Base-by-base conservation (phyloP, 345 rosid genomes). In the Lepidium africanum region DNA sequence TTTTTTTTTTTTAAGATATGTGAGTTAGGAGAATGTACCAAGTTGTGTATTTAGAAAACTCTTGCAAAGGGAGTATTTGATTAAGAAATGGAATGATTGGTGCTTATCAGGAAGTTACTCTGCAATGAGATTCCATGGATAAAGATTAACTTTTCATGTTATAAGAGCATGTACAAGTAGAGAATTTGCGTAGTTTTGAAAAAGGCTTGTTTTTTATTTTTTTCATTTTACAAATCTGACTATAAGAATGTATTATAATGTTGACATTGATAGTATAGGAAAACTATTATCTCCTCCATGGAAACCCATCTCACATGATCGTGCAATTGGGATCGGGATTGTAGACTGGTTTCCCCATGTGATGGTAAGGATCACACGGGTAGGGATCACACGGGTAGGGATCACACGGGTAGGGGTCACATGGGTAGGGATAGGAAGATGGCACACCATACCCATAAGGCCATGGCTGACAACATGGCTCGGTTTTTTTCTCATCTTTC, bases 291-390 rank as follows among this genome's bases (percentile, higher is more conserved):
- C 58, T 74, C 52, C 48, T 46, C 39, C 23, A 10, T 56, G 37
- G n/a, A n/a, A 68, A 56, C 64, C 39, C 9, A 4, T 57, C 33
- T 75, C 55, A 75, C 65, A 75, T 1, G 60, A 35, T 69, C 41
- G 13, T 69, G 70, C 78, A 75, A 41, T 14, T 19, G 21, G 78
- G 78, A 15, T 75, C 74, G 0, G 55, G 55, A 9, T 75, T 69
- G 65, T 75, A 69, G 16, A 75, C 70, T 3, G 78, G 78, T 40
- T 68, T 70, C 10, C 74, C 78, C 0, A 32, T 54, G 27, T 67
- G 45, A 41, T 50, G 6, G 27, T 74, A 40, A 13, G 73, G 77
- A 67, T 74, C 32, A 27, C 32, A 27, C 6, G 32, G 32, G 3
- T 74, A 40, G 23, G 73, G 77, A 67, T 74, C 32, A 27, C 32